Conservation (phyloP, 768 basidiomycete genomes). For the Mrakia blollopis region DNA sequence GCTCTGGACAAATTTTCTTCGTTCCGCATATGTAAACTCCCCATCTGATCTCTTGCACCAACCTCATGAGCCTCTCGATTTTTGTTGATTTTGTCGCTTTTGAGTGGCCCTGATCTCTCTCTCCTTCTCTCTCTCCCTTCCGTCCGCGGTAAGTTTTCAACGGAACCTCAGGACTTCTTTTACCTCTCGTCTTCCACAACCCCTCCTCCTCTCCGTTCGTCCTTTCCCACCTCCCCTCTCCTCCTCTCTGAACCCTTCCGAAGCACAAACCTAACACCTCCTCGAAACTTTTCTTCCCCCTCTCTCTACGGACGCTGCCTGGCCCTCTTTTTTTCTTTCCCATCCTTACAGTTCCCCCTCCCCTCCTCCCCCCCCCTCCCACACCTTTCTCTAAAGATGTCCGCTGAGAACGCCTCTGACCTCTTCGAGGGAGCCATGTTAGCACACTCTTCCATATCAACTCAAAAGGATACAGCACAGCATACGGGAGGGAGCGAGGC, state of each 20-base stretch:
- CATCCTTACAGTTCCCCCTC: not conserved
- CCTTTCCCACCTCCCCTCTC: not conserved
- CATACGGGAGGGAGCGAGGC: not conserved
- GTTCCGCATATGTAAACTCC: too few relatives aligned
- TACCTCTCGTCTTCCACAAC: not conserved
- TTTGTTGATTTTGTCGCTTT: too few relatives aligned
- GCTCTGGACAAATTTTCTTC: too few relatives aligned
- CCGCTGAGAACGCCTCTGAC: constrained; percentile 29
- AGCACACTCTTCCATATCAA: not conserved
- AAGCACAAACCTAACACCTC: constrained; percentile 1
- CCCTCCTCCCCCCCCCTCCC: not conserved
- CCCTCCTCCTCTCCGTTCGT: not conserved
- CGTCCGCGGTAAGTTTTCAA: not conserved
- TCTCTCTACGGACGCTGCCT: not conserved
- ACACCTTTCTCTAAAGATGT: constrained; percentile 27
- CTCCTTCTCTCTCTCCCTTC: too few relatives aligned
- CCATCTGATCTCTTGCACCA: too few relatives aligned
- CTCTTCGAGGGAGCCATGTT: constrained; percentile 30
- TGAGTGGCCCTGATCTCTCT: too few relatives aligned
- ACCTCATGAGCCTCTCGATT: too few relatives aligned
- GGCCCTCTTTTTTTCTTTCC: not conserved
- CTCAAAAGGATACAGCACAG: not conserved
- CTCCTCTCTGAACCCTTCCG: not conserved
- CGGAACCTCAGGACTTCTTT: too few relatives aligned
- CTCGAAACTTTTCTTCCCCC: not conserved